Base-by-base conservation (phyloP, 148 eudicot genomes). In the Vaccinium macrocarpon region DNA sequence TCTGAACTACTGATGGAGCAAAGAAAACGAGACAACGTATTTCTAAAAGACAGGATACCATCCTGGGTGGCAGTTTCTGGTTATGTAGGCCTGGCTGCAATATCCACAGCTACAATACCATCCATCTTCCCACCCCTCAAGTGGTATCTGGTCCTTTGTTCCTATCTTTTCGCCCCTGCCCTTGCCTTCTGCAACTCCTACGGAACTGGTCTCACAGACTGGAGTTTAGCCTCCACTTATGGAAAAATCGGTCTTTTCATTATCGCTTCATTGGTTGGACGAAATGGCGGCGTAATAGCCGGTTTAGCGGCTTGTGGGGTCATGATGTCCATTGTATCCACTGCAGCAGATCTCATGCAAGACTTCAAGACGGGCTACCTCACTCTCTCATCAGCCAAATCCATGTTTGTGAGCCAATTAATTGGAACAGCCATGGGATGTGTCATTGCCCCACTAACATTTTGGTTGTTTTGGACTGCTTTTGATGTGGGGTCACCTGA, bases 171-270 rank as follows among this genome's bases (percentile, higher is more conserved):
- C n/a, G 96, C 93, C 59, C 96, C 96, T 55, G 94, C 96, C 74
- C 93, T 93, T 79, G 94, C 93, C 61, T 93, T 93, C 82, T 93
- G 96, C 91, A 93, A 93, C 86, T 92, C 96, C 32, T 93, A 93
- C 51, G 96, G 94, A 35, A 89, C 92, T 8, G 96, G 96, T 38
- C 94, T 93, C 78, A 93, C 96, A 42, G 96, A 93, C 83, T 92
- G 93, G 94, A 93, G 78, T 71, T 87, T 93, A 72, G 88, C 96
- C 50, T 90, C 94, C 61, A 93, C 93, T 15, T 91, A 91, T 35
- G 94, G 94, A 12, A 93, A 93, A 25, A 91, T 93, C 4, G 94
- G 91, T 25, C 96, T 93, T 78, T 93, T 93, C 83, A 83, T 92
- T 56, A 86, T 93, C 21, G 94, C 94, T 79, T 91, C 93, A 25